Base-by-base conservation (phyloP, 2,329 filamentous ascomycete genomes). In the Cladosporium sp. region DNA sequence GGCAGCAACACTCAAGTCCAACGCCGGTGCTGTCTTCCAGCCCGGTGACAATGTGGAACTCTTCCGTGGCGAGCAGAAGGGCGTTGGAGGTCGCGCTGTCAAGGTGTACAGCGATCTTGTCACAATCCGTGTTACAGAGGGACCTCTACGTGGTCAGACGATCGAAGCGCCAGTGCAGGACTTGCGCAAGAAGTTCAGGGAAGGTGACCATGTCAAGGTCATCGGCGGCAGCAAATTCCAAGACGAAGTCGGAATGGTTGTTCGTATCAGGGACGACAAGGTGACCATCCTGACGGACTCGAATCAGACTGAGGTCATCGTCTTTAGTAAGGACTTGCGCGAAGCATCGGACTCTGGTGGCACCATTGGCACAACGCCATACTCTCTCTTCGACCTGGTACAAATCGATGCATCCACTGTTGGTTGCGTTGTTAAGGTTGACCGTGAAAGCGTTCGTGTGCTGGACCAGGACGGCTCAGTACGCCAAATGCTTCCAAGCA, bases 181-280 rank as follows among this genome's bases (percentile, higher is more conserved):
- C 38, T 77, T 98, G 20, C 87, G 93, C 51, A 98, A 98, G 71
- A 82, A 88, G 25, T 98, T 98, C 78, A 83, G 80, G 57, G 80
- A 91, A 55, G 93, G 93, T 75, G 93, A 98, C 63, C 93, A 98
- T 65, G 93, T 98, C 74, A 97, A 97, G 74, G 93, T 98, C 59
- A 95, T 96, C 65, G 92, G 93, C 49, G 92, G 91, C 33, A 95
- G 91, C 72, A 86, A 89, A 60, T 97, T 91, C 68, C 83, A 88
- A 49, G 93, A 96, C 60, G 93, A 98, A 71, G 86, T 97, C 38
- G 93, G 93, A 69, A 95, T 96, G 81, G 91, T 98, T 45, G 90
- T 97, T 57, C 88, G 89, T 67, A 93, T 96, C 58, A 85, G 83
- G 42, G 89, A 95, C 53, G 93, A 98, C 66, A 84, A 88, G 33